phyloP scores from a whole-genome alignment of 2,329 filamentous ascomycete species.

The Aquanectria penicillioides region DNA sequence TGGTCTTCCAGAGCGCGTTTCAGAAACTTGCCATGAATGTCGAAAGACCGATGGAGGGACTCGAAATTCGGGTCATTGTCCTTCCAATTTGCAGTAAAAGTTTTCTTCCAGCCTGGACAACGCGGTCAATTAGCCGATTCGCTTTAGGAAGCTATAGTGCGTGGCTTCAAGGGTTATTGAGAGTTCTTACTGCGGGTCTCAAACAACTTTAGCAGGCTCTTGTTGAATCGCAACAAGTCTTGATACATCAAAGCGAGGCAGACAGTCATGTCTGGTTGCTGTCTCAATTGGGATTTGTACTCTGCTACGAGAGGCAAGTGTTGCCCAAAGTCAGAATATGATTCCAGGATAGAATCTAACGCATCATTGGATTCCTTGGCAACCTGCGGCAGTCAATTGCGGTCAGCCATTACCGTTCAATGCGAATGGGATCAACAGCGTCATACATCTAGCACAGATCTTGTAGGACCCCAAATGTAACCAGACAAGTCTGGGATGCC shows the following conservation, averaged over 20 bases:
- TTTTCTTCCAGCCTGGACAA: constrained; percentile 10
- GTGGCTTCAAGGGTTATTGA: not conserved
- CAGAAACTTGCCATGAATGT: not conserved
- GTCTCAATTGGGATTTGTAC: not conserved
- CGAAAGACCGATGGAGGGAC: not conserved
- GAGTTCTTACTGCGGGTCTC: not conserved
- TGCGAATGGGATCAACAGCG: not conserved
- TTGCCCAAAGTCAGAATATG: not conserved
- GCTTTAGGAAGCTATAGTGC: not conserved
- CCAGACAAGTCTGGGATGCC: not conserved
- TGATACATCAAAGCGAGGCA: constrained; percentile 14
- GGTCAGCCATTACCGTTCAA: not conserved
- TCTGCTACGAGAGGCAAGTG: not conserved
- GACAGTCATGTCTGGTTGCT: not conserved
- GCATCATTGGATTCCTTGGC: not conserved
- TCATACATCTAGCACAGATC: not conserved
- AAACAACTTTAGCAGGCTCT: not conserved
- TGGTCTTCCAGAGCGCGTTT: not conserved
- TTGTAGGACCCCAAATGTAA: constrained; percentile 14
- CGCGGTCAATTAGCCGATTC: too few relatives aligned
- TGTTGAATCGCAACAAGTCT: constrained; percentile 5
- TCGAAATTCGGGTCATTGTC: constrained; percentile 1
- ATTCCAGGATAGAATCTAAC: constrained; percentile 4
- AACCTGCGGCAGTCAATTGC: not conserved
- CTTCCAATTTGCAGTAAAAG: constrained; percentile 1